phyloP scores from a whole-genome alignment of 805 yeast species.

The Jamesozyma rosinii region DNA sequence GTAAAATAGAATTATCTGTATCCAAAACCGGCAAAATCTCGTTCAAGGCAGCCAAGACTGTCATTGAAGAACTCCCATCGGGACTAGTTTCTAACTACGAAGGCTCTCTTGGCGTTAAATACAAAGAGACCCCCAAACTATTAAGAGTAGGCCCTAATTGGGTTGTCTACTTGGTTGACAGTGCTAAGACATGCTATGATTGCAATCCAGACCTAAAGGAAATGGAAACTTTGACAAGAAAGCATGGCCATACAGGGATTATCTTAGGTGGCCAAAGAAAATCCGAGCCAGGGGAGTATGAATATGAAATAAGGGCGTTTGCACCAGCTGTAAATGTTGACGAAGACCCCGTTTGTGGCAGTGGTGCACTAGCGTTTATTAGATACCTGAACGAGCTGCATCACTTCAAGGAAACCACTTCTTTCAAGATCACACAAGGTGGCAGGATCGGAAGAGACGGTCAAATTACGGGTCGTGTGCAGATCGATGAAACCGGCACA shows the following conservation, averaged over 20 bases:
- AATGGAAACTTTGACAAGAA: conserved; percentile 15
- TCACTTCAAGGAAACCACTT: conserved; percentile 13
- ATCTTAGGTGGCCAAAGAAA: conserved; percentile 33
- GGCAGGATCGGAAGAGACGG: conserved; percentile 35
- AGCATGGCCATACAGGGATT: conserved; percentile 29
- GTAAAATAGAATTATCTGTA: conserved; percentile 32
- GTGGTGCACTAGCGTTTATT: conserved; percentile 35
- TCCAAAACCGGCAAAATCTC: conserved; percentile 16
- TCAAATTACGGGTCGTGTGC: conserved; percentile 22
- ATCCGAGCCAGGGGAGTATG: conserved; percentile 11
- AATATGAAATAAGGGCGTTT: conserved; percentile 39
- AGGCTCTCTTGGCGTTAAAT: conserved; percentile 7
- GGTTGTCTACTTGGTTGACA: conserved; percentile 32
- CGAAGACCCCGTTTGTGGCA: conserved; percentile 52
- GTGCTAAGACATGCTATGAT: conserved; percentile 29
- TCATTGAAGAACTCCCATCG: conserved; percentile 10
- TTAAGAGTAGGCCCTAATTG: conserved; percentile 41
- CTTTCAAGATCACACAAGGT: conserved; percentile 32
- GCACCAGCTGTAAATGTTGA: conserved; percentile 30
- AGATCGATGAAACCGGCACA: conserved; percentile 5
- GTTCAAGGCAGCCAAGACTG: conserved; percentile 24
- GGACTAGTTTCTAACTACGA: conserved; percentile 8
- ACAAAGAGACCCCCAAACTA: conserved; percentile 20
- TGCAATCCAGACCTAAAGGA: conserved; percentile 28
- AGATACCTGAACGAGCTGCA: conserved; percentile 22